Conservation (phyloP, 2,329 filamentous ascomycete genomes). For the Fusarium circinatum region DNA sequence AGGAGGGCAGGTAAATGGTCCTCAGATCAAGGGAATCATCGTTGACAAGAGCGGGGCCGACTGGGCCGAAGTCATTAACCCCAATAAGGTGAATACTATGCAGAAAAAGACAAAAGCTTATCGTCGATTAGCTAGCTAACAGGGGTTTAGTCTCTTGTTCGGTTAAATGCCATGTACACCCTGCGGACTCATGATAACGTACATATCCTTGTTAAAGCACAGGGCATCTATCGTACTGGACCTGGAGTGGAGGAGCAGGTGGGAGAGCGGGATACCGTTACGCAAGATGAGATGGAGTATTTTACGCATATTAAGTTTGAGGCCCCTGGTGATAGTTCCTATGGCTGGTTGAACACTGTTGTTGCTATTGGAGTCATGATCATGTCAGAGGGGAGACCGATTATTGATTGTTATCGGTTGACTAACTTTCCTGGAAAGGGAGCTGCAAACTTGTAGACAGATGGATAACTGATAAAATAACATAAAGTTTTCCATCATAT, state of each 20-base stretch:
- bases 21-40: constrained; percentile 25
- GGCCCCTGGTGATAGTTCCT: constrained; percentile 19
- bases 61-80: constrained; percentile 31
- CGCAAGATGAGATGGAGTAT: constrained; percentile 34
- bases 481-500: background rate
- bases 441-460: constrained; percentile 4
- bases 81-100: constrained; percentile 18
- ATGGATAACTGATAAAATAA: background rate
- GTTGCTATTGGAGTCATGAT: constrained; percentile 30
- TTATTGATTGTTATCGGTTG: constrained; percentile 37
- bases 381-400: constrained; percentile 27
- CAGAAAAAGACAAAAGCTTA: background rate
- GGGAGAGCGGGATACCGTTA: constrained; percentile 13
- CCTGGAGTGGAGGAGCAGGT: constrained; percentile 8
- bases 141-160: constrained; percentile 12
- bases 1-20: constrained; percentile 24
- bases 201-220: constrained; percentile 31
- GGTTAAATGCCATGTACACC: constrained; percentile 32
- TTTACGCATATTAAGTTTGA: constrained; percentile 36
- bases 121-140: background rate
- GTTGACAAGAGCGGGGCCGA: constrained; percentile 33
- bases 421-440: constrained; percentile 34
- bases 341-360: constrained; percentile 32
- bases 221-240: constrained; percentile 32
- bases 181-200: constrained; percentile 24